Evolutionary conservation across 176 grass and related monocot genomes (phyloP).

Genomic region (Themeda triandra): DNA sequence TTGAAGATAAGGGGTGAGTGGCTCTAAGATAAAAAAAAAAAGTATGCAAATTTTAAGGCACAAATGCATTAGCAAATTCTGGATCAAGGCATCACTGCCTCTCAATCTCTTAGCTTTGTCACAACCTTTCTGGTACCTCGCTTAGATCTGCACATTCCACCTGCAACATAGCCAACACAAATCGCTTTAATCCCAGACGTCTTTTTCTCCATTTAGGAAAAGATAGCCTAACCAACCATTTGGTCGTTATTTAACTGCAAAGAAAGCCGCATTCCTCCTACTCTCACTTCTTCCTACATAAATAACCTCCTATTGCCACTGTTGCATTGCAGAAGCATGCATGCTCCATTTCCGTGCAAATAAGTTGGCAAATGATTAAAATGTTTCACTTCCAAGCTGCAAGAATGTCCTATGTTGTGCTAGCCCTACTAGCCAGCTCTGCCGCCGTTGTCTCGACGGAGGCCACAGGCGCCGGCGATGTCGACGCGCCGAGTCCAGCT

Average conservation of each 20-base stretch:
- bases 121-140: neutral
- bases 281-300: neutral
- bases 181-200: neutral
- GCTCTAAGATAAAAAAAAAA: neutral
- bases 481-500: slow-evolving; percentile 26
- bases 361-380: neutral
- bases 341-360: neutral
- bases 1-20: neutral
- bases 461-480: neutral
- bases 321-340: no score
- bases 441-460: neutral
- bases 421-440: neutral
- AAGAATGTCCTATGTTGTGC: neutral
- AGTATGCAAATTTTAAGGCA: neutral
- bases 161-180: neutral
- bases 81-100: no score
- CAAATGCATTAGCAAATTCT: neutral
- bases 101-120: no score
- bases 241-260: slow-evolving; percentile 19
- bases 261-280: slow-evolving; percentile 31
- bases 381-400: slow-evolving; percentile 36
- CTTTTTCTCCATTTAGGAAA: neutral
- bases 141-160: neutral
- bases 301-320: neutral
- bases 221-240: slow-evolving; percentile 15